These are phyloP conservation scores for Quercus lobata DNA, from an alignment of 331 rosid genomes.

Conservation along the genomic window DNA sequence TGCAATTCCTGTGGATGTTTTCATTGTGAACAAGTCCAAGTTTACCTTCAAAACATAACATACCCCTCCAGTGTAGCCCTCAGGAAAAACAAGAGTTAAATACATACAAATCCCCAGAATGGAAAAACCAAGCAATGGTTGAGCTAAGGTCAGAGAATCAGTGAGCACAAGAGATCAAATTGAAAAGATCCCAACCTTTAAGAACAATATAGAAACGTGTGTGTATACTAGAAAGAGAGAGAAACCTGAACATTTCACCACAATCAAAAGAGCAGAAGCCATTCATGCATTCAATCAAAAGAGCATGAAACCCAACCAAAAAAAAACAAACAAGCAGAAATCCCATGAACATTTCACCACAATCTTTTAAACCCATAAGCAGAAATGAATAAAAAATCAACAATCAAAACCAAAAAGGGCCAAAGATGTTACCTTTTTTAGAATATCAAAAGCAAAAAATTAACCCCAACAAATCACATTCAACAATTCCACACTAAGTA, in stretches of 20 bases:
- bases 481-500: slow-evolving; percentile 14
- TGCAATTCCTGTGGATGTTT: neutral
- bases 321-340: neutral
- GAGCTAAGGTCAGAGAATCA: neutral
- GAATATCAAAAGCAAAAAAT: slow-evolving; percentile 30
- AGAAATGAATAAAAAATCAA: slow-evolving; percentile 24
- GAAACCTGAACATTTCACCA: neutral
- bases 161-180: neutral
- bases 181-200: neutral
- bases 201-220: neutral
- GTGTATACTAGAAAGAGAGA: neutral
- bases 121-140: neutral
- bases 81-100: neutral
- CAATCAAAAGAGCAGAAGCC: slow-evolving; percentile 14
- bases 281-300: slow-evolving; percentile 38
- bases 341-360: neutral
- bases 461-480: slow-evolving; percentile 25
- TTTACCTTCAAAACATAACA: neutral
- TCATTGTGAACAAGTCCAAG: neutral
- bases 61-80: neutral
- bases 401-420: slow-evolving; percentile 17
- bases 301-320: slow-evolving; percentile 20
- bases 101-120: neutral
- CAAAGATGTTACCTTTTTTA: neutral
- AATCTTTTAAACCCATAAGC: slow-evolving; percentile 14